Evolutionary conservation across 192 early-diverging fungal species (phyloP).

Genomic region (Coemansia sp.): DNA sequence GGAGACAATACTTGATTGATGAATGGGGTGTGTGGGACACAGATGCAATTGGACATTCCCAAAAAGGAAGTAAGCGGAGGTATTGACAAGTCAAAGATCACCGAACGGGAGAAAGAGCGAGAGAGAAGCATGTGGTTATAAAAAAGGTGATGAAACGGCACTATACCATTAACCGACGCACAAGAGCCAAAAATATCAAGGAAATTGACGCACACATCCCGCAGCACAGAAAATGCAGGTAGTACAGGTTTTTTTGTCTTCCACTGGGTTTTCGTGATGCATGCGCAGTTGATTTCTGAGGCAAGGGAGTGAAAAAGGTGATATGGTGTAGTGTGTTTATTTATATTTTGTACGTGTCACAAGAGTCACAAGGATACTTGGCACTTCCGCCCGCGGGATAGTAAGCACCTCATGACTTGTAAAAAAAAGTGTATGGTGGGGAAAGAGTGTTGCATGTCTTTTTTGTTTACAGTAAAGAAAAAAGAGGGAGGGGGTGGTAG

Average conservation of each 20-base stretch:
- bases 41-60: neutral
- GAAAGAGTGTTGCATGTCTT: neutral
- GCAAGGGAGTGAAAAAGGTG: neutral
- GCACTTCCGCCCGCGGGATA: neutral
- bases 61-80: neutral
- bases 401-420: neutral
- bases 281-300: neutral
- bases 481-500: neutral
- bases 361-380: neutral
- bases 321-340: neutral
- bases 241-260: neutral
- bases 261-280: neutral
- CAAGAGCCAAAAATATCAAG: neutral
- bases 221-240: neutral
- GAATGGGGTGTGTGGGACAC: neutral
- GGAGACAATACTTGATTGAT: neutral
- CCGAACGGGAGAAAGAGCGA: neutral
- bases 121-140: neutral
- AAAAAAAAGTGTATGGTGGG: neutral
- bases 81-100: neutral
- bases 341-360: slow-evolving; percentile 1
- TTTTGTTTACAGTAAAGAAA: neutral
- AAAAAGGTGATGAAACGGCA: neutral
- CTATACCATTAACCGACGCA: neutral
- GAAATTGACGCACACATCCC: neutral